Percentiles rank a stretch among this genome's conserved stretches.
Evolutionary conservation across 257 asterid species (phyloP).

Genomic region (Solanum appendiculatum): DNA sequence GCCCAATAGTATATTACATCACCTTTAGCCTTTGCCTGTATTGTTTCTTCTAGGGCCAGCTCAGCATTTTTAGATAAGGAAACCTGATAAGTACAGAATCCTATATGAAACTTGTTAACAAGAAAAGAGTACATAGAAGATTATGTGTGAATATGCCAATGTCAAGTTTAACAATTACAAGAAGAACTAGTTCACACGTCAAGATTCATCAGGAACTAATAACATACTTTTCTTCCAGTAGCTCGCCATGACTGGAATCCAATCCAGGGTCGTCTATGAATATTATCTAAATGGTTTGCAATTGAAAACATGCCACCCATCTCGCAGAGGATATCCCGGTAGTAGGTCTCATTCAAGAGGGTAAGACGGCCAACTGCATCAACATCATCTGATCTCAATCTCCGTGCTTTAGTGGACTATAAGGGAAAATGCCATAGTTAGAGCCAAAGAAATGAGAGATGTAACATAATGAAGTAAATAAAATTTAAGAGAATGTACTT

Average conservation of each 20-base stretch:
- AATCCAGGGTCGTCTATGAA: conserved; percentile 96
- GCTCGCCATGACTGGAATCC: conserved; percentile 99
- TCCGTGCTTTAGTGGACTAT: conserved; percentile 55
- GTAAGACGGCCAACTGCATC: conserved; percentile 91
- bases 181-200: background rate
- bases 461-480: background rate
- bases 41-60: conserved; percentile 59
- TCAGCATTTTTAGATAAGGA: conserved; percentile 73
- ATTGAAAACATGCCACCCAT: conserved; percentile 92
- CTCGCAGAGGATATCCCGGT: conserved; percentile 81
- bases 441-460: background rate
- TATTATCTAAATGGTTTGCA: conserved; percentile 73
- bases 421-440: conserved; percentile 14
- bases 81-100: conserved; percentile 33
- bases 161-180: background rate
- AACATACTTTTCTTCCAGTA: conserved; percentile 72
- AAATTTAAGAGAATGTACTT: background rate
- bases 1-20: conserved; percentile 91
- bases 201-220: background rate
- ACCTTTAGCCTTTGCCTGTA: conserved; percentile 61
- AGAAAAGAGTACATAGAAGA: conserved; percentile 1
- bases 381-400: conserved; percentile 86
- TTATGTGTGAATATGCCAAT: background rate
- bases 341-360: conserved; percentile 66
- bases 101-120: background rate